These are phyloP conservation scores for Camptophora hylomeconis DNA, from an alignment of 2,329 filamentous ascomycete species.

Conservation along the genomic window DNA sequence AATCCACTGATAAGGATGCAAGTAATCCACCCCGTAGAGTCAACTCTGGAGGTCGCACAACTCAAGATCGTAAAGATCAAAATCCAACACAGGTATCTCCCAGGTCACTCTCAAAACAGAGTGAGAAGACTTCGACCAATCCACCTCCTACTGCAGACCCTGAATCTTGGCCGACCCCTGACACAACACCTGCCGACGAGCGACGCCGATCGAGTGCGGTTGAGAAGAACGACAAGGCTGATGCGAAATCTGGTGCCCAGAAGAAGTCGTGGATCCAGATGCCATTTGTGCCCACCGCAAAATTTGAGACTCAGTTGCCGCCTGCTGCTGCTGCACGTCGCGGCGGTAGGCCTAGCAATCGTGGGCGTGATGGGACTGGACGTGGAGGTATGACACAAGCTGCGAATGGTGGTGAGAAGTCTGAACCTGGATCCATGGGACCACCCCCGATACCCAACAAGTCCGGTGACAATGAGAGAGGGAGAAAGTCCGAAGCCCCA, in stretches of 20 bases:
- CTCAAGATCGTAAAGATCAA: conserved; percentile 8
- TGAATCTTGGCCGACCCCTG: conserved; percentile 79
- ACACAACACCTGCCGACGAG: conserved; percentile 62
- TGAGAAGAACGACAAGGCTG: conserved; percentile 45
- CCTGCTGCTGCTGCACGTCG: conserved; percentile 31
- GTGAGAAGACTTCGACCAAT: conserved; percentile 12
- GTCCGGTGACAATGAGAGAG: conserved; percentile 15
- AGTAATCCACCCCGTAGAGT: too few species aligned
- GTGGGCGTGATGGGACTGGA: conserved; percentile 37
- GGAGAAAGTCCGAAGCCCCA: conserved; percentile 13
- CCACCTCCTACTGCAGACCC: conserved; percentile 59
- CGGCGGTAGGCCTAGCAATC: conserved; percentile 43
- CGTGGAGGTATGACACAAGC: conserved; percentile 29
- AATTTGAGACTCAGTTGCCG: conserved; percentile 69
- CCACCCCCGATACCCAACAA: conserved; percentile 16
- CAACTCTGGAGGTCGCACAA: conserved; percentile 2
- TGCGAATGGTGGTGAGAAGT: conserved; percentile 23
- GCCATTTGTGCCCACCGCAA: conserved; percentile 69
- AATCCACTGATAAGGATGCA: conserved; percentile 6
- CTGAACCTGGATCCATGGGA: conserved; percentile 15
- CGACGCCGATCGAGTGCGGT: conserved; percentile 51
- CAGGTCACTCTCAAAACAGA: conserved; percentile 21
- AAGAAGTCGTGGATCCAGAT: conserved; percentile 79
- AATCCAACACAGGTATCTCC: conserved; percentile 15
- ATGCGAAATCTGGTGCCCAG: conserved; percentile 41